Evolutionary conservation across 2,329 filamentous ascomycete genomes (phyloP).

Genomic region (Diaporthe eres): DNA sequence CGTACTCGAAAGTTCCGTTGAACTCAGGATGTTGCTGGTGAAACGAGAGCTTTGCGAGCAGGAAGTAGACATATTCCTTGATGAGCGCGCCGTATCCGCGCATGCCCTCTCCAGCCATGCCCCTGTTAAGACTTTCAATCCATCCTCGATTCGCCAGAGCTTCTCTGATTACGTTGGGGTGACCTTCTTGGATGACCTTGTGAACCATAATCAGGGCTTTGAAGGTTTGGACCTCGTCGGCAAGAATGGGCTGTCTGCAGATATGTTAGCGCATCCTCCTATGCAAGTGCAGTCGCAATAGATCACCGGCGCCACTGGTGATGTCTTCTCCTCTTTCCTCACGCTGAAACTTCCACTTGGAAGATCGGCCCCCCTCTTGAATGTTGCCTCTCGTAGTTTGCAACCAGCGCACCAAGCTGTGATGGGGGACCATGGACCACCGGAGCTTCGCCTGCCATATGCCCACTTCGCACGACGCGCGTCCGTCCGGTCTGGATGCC

Average conservation of each 20-base stretch:
- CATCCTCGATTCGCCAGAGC: slow-evolving; percentile 90
- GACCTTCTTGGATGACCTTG: slow-evolving; percentile 97
- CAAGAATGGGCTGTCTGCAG: slow-evolving; percentile 90
- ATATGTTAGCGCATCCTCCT: slow-evolving; percentile 34
- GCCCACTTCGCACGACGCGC: neutral
- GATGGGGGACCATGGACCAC: neutral
- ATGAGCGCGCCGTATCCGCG: slow-evolving; percentile 94
- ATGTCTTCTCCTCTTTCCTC: neutral
- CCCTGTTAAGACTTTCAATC: slow-evolving; percentile 92
- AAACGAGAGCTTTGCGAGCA: slow-evolving; percentile 95
- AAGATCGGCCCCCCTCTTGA: neutral
- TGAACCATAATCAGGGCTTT: slow-evolving; percentile 98
- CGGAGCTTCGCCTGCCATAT: neutral
- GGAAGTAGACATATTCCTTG: slow-evolving; percentile 95
- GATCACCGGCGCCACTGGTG: neutral
- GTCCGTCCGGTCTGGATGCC: neutral
- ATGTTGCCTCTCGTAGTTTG: neutral
- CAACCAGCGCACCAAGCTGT: neutral
- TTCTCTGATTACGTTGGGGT: slow-evolving; percentile 88
- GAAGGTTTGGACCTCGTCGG: slow-evolving; percentile 98
- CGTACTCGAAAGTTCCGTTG: slow-evolving; percentile 98
- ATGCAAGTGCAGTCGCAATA: neutral
- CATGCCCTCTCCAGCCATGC: slow-evolving; percentile 85
- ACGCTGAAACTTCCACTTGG: slow-evolving; percentile 4
- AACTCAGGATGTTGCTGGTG: slow-evolving; percentile 98